These are phyloP conservation scores for Coriaria nepalensis DNA, from an alignment of 306 rosid species.

Conservation along the genomic window DNA sequence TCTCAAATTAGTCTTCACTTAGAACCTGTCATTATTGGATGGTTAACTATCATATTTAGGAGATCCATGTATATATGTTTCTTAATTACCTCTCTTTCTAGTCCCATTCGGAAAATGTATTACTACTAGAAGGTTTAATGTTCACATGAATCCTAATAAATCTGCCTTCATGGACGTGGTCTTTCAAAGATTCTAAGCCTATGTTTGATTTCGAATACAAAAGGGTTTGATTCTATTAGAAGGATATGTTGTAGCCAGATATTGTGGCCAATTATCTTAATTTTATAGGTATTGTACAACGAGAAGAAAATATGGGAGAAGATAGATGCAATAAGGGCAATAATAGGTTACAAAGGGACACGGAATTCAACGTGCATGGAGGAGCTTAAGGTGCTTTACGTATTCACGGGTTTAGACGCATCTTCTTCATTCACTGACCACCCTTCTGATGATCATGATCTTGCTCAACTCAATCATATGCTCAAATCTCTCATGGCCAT, in stretches of 20 bases:
- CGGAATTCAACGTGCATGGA: conserved; percentile 30
- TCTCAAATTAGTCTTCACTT: no score
- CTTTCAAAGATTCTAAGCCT: no score
- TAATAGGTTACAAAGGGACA: conserved; percentile 46
- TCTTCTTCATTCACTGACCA: conserved; percentile 24
- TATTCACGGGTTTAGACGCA: conserved; percentile 60
- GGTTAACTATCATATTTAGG: no score
- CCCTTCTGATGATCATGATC: conserved; percentile 12
- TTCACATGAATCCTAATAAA: no score
- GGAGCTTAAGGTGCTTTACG: conserved; percentile 60
- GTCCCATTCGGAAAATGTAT: no score
- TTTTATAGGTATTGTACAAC: conserved; percentile 24
- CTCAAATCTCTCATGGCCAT: conserved; percentile 69
- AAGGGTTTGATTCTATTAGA: neutral
- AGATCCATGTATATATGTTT: no score
- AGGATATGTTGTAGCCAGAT: neutral
- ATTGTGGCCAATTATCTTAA: neutral
- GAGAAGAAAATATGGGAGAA: conserved; percentile 43
- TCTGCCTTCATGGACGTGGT: no score
- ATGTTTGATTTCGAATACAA: neutral
- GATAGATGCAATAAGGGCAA: conserved; percentile 27
- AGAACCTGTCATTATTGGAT: no score
- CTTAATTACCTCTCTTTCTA: no score
- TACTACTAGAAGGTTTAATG: no score
- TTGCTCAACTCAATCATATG: conserved; percentile 23